phyloP scores from a whole-genome alignment of 2,329 filamentous ascomycete genomes.

The Diaporthe nobilis region DNA sequence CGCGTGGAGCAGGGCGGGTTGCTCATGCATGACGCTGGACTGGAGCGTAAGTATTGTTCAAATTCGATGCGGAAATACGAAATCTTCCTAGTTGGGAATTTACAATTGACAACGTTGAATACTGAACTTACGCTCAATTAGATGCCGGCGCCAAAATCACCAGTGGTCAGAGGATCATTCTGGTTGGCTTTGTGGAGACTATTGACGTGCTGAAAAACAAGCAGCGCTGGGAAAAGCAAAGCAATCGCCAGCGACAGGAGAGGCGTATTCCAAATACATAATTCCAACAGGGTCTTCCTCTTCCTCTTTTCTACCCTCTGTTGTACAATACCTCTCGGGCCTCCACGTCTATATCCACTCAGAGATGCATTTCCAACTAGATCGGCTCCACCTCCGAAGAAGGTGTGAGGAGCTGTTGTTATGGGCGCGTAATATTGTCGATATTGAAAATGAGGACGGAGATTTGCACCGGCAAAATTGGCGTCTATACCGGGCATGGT shows the following conservation, averaged over 20 bases:
- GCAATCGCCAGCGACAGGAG: background rate
- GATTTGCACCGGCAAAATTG: no score
- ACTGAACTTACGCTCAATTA: background rate
- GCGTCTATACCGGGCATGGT: no score
- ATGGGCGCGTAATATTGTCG: no score
- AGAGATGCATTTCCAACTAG: no score
- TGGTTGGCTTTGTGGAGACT: slow-evolving; percentile 41
- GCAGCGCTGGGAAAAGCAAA: slow-evolving; percentile 34
- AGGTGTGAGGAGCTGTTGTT: no score
- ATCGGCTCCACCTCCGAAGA: no score
- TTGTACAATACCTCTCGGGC: no score
- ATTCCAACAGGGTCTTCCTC: no score
- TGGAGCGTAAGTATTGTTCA: slow-evolving; percentile 37
- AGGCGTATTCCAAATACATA: background rate
- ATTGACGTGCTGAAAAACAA: slow-evolving; percentile 40
- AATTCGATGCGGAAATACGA: background rate
- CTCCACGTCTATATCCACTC: no score
- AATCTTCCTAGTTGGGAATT: background rate
- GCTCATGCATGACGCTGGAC: slow-evolving; percentile 40
- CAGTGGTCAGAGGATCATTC: slow-evolving; percentile 39
- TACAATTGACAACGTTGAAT: background rate
- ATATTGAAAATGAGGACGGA: no score
- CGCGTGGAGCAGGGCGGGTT: slow-evolving; percentile 39
- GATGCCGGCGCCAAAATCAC: slow-evolving; percentile 38
- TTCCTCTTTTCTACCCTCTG: no score